Evolutionary conservation across 2,329 filamentous ascomycete genomes (phyloP), one percentile per base, ranked within the genome.

Genomic region (Penicillium griseofulvum): DNA sequence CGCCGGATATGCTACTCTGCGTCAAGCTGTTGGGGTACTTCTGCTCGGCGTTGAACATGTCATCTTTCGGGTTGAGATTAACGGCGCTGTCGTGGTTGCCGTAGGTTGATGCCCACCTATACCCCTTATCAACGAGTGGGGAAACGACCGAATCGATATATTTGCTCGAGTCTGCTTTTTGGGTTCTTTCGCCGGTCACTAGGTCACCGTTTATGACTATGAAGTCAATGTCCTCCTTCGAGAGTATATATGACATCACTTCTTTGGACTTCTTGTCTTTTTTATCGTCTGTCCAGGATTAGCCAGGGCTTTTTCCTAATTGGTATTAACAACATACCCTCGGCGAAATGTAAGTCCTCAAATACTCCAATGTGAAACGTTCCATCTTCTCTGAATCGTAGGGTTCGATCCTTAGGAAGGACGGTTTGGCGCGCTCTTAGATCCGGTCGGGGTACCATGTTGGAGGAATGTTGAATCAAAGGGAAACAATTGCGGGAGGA

Each of bases 151-250:
- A 70, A 59, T 88, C 83, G 5, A 89, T 56, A 49, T 87, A 85
- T 8, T 71, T 64, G 0, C 83, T 85, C 31, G 77, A 75, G 64
- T 88, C 88, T 4, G 4, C 76, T 53, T 60, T 77, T 82, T 0
- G 53, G 10, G 81, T 80, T 54, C 85, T 83, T 52, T 90, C 86
- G 41, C 87, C 87, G 0, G 87, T 87, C 49, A 89, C 85, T 2
- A 90, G 75, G 61, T 90, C 87, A 9, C 87, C 87, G 50, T 89
- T 90, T 36, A 90, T 70, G 0, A 90, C 82, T 1, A 87, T 85
- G 0, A 90, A 76, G 44, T 83, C 76, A 0, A 84, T 81, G 0
- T 67, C 64, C 54, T 89, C 86, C 1, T 67, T 69, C 34, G 83
- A 77, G 1, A 90, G 78, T 5, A 90, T 74, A 1, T 75, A 71